A percentile compares a stretch with the other conserved stretches of the same genome.
These are phyloP conservation scores for Tagetes erecta DNA, from an alignment of 129 eudicot genomes.

Conservation along the genomic window DNA sequence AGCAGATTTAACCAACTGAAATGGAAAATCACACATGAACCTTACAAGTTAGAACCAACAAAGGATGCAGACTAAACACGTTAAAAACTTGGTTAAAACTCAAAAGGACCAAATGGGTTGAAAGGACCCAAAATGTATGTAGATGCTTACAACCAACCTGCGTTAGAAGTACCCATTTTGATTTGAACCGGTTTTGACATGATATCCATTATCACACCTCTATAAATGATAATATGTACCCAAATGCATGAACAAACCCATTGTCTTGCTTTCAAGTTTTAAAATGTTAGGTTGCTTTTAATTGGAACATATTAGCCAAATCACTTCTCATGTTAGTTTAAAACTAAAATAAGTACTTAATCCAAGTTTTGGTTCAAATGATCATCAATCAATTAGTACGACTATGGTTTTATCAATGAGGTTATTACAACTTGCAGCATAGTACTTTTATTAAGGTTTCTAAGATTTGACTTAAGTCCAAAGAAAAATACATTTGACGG, in stretches of 20 bases:
- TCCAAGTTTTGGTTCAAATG: neutral
- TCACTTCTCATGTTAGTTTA: slow-evolving; percentile 5
- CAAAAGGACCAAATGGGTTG: neutral
- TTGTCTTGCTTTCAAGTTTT: neutral
- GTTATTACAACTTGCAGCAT: neutral
- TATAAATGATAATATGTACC: neutral
- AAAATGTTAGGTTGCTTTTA: neutral
- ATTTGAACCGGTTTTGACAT: neutral
- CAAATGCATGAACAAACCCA: neutral
- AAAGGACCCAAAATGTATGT: neutral
- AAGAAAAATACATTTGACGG: neutral
- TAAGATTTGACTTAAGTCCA: neutral
- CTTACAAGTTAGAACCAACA: slow-evolving; percentile 2
- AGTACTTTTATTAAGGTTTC: neutral
- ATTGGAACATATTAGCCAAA: neutral
- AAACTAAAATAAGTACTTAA: neutral
- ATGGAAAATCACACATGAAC: slow-evolving; percentile 7
- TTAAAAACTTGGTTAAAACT: neutral
- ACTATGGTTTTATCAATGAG: neutral
- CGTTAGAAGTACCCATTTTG: neutral
- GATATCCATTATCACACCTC: neutral
- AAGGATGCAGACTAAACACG: neutral
- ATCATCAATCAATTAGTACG: neutral
- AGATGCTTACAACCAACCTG: neutral
- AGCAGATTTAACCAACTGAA: neutral